A percentile compares a stretch with the other conserved stretches of the same genome.
Conservation (phyloP, 225 moss, liverwort and hornwort genomes). For the Asterella californica region DNA sequence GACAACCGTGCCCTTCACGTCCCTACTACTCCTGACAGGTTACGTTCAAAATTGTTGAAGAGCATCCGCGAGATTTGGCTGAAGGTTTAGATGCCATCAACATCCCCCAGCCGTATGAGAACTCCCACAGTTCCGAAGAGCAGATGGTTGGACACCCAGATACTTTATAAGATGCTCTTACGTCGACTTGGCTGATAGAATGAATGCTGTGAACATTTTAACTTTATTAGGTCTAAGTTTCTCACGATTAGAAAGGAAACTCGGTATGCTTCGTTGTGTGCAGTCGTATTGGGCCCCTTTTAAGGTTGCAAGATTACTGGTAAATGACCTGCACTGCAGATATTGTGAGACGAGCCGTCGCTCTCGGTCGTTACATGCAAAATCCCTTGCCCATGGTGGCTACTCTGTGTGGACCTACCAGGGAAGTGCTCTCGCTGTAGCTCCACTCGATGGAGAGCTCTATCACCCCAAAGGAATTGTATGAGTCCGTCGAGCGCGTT, state of each 20-base stretch:
- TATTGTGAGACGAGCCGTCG: conserved; percentile 95
- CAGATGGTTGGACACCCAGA: conserved; percentile 97
- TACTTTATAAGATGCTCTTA: conserved; percentile 14
- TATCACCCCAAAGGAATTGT: conserved; percentile 78
- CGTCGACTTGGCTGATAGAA: not conserved
- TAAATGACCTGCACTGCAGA: conserved; percentile 44
- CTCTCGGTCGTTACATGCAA: conserved; percentile 87
- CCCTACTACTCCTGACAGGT: conserved; percentile 44
- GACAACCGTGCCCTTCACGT: not conserved
- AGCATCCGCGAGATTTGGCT: conserved; percentile 85
- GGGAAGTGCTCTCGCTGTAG: conserved; percentile 80
- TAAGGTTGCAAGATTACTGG: not conserved
- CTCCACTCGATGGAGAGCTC: conserved; percentile 76
- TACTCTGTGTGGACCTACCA: conserved; percentile 80
- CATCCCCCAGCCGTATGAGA: conserved; percentile 83
- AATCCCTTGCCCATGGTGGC: conserved; percentile 93
- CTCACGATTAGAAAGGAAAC: too few relatives aligned
- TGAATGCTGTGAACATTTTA: not conserved
- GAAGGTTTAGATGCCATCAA: conserved; percentile 82
- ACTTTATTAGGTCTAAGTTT: too few relatives aligned
- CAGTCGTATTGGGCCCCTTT: too few relatives aligned
- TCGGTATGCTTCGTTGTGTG: too few relatives aligned
- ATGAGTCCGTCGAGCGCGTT: conserved; percentile 79
- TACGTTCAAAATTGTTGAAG: conserved; percentile 84
- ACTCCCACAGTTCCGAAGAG: conserved; percentile 84